Evolutionary conservation across 78 protist species (phyloP), one percentile per base, ranked within the genome.

Genomic region (Dictyostelium intermedium): DNA sequence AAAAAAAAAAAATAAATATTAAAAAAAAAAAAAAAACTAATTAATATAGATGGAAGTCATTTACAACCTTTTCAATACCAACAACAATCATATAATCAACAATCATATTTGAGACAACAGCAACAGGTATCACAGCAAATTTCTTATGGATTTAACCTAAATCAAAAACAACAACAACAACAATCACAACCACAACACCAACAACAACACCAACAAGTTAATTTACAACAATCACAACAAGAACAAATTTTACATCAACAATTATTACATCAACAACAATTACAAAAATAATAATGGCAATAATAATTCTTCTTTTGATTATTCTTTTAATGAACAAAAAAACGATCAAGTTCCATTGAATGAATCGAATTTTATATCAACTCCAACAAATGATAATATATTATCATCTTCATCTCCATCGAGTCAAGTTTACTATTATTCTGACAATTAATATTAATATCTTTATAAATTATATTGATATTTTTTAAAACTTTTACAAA

Each of bases 301-400:
- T 60, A 60, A 63, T 63, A n/a, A n/a, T 63, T 39, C 82, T 14
- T 76, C 82, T 32, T 78, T 78, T 78, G 69, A 78, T 78, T 78
- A 27, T 43, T 78, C 83, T 39, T 37, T 35, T 25, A 78, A 78
- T 78, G 45, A 78, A 1, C 7, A 47, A 78, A n/a, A 27, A 25
- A 43, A 25, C 25, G 37, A 37, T 13, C 35, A 43, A 27, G 43
- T 27, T 11, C 18, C 14, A 66, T 11, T 66, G 18, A 66, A 66
- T 66, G 74, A 66, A 66, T 43, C 83, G 1, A 78, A 43, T n/a
- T 34, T 35, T 25, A 18, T 35, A 78, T 43, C 83, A n/a, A 35
- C n/a, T 0, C 61, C 43, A 35, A 74, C 11, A 10, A 74, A 37
- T 78, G 60, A 23, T 16, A 25, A 35, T 78, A 13, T 14, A 39